Percentiles rank a stretch among this genome's conserved stretches.
Evolutionary conservation across 2,329 filamentous ascomycete genomes (phyloP).

Genomic region (Penicillium griseofulvum): DNA sequence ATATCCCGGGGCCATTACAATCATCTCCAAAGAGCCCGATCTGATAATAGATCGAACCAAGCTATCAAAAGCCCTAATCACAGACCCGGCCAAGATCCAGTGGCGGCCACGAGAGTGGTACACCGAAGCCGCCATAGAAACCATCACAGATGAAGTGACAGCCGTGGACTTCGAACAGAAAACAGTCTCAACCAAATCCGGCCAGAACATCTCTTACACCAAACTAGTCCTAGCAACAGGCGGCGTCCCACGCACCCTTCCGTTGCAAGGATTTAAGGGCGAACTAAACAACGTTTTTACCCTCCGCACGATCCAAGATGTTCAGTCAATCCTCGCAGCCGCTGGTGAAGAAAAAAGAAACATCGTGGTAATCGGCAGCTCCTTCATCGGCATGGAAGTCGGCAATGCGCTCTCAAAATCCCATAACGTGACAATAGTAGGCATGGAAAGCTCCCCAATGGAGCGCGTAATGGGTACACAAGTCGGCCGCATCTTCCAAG

Average conservation of each 20-base stretch:
- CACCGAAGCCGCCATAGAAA: slow-evolving; percentile 58
- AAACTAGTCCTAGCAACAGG: slow-evolving; percentile 91
- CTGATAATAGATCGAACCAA: slow-evolving; percentile 91
- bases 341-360: slow-evolving; percentile 79
- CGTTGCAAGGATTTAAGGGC: slow-evolving; percentile 75
- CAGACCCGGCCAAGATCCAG: slow-evolving; percentile 74
- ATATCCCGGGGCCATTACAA: slow-evolving; percentile 74
- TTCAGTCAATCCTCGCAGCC: slow-evolving; percentile 71
- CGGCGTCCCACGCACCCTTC: slow-evolving; percentile 71
- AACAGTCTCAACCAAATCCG: slow-evolving; percentile 70
- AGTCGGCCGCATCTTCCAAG: slow-evolving; percentile 78
- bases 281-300: slow-evolving; percentile 84
- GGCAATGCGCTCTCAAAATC: slow-evolving; percentile 76
- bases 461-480: slow-evolving; percentile 80
- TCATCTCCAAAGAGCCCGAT: slow-evolving; percentile 81
- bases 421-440: slow-evolving; percentile 81
- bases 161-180: slow-evolving; percentile 73
- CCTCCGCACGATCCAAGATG: slow-evolving; percentile 73
- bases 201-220: slow-evolving; percentile 70
- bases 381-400: slow-evolving; percentile 98
- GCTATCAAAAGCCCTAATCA: slow-evolving; percentile 87
- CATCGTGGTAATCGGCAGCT: slow-evolving; percentile 85
- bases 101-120: slow-evolving; percentile 78
- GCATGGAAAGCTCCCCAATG: slow-evolving; percentile 82
- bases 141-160: slow-evolving; percentile 61